Evolutionary conservation across 2,329 filamentous ascomycete species (phyloP), one percentile per base, ranked within the genome.

Genomic region (Colletotrichum aenigma): DNA sequence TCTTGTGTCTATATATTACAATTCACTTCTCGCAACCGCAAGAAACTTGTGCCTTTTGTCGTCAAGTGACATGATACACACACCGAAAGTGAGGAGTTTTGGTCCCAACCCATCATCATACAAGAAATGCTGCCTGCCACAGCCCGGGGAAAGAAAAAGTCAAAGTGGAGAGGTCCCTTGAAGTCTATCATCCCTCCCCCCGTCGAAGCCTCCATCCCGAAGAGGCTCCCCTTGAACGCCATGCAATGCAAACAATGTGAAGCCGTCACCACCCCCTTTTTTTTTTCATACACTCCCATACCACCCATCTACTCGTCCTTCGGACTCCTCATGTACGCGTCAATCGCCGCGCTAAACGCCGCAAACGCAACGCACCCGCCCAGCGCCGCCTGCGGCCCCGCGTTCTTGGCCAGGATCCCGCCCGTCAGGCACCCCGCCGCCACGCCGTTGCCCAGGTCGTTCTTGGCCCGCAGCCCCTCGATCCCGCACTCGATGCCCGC

Each of bases 401-500:
- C 96, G 80, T 94, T 95, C 77, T 94, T 92, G 64, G 95, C 96
- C 78, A 99, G 86, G 70, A 97, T 94, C 21, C 95, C 97, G 18
- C 97, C 97, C 12, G 97, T 98, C 70, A 98, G 88, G 83, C 96
- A 98, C 0, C 97, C 97, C 1, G 96, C 95, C 6, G 93, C 91
- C 7, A 97, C 93, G 70, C 95, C 95, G 87, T 99, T 99, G 78
- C 88, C 91, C 34, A 98, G 85, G 84, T 98, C 97, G 86, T 98
- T 98, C 88, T 98, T 98, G 26, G 96, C 97, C 34, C 97, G 91
- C 80, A 95, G 90, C 0, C 96, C 96, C 85, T 99, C 97, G 82
- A 99, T 96, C 78, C 95, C 96, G 87, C 97, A 99, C 87, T 99
- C 97, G 69, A 97, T 98, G 55, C 96, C 96, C 18, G 93, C 91